A percentile compares a stretch with the other conserved stretches of the same genome.
phyloP scores from a whole-genome alignment of 495 filamentous ascomycete genomes.

The Chlorociboria aeruginascens region DNA sequence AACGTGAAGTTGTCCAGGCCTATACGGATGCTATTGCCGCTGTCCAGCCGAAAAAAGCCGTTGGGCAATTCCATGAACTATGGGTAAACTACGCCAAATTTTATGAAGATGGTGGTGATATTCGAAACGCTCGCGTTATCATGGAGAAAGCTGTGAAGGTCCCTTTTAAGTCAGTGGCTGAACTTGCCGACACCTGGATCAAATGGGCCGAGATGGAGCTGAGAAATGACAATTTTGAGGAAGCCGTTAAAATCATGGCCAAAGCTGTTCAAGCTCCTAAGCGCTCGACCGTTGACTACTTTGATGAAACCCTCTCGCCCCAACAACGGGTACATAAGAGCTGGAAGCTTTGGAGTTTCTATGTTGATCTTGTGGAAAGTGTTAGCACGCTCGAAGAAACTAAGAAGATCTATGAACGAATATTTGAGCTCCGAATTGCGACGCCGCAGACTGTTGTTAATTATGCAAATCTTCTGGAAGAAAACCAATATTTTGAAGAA shows the following conservation, averaged over 20 bases:
- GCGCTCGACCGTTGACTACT: conserved; percentile 91
- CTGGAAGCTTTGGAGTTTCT: conserved; percentile 99
- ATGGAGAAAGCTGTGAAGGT: conserved; percentile 98
- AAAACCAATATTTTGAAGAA: conserved; percentile 93
- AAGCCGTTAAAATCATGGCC: conserved; percentile 88
- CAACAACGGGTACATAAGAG: conserved; percentile 98
- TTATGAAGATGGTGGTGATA: conserved; percentile 81
- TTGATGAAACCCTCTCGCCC: conserved; percentile 86
- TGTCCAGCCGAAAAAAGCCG: conserved; percentile 88
- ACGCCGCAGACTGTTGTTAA: conserved; percentile 98
- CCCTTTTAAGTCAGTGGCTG: conserved; percentile 86
- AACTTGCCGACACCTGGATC: conserved; percentile 96
- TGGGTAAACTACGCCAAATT: conserved; percentile 98
- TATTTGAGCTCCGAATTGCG: conserved; percentile 96
- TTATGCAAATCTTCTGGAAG: conserved; percentile 91
- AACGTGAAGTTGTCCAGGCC: conserved; percentile 79
- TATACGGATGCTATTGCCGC: conserved; percentile 91
- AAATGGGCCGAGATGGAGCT: conserved; percentile 98
- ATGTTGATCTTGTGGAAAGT: conserved; percentile 95
- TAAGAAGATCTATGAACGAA: conserved; percentile 85
- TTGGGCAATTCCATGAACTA: conserved; percentile 86
- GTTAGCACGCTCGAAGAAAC: conserved; percentile 88
- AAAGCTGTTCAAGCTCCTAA: conserved; percentile 95
- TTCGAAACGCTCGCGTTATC: conserved; percentile 77
- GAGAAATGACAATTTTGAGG: conserved; percentile 89